Conservation (phyloP, 2,329 filamentous ascomycete genomes). For the Zymoseptoria pseudotritici region DNA sequence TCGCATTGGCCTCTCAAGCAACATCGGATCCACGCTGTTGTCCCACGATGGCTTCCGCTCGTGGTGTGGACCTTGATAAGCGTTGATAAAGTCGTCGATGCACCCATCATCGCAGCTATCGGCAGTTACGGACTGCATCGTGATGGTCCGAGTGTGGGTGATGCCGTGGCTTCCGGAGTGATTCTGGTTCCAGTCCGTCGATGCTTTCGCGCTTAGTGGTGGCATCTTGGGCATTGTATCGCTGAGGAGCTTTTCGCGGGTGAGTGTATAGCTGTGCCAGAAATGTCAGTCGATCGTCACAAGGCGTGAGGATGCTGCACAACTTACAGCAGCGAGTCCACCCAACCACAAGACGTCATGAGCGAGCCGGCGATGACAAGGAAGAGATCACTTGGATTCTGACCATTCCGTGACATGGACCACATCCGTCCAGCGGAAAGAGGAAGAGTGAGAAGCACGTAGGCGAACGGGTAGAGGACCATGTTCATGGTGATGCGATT, state of each 20-base stretch:
- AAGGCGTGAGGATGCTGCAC: background rate
- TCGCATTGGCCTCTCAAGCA: conserved; percentile 1
- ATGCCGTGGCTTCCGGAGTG: conserved; percentile 18
- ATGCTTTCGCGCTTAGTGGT: background rate
- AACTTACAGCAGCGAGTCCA: conserved; percentile 48
- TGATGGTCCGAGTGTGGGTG: conserved; percentile 24
- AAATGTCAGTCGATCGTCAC: background rate
- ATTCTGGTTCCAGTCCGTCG: conserved; percentile 11
- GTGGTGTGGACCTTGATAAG: background rate
- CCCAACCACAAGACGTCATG: conserved; percentile 52
- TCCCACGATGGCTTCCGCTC: conserved; percentile 6
- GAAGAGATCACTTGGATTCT: conserved; percentile 29
- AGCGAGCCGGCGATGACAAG: conserved; percentile 48
- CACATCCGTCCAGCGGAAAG: conserved; percentile 58
- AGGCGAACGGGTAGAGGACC: conserved; percentile 62
- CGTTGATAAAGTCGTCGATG: conserved; percentile 5
- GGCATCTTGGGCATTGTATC: conserved; percentile 23
- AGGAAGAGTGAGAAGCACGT: conserved; percentile 61
- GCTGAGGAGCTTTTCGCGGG: conserved; percentile 48
- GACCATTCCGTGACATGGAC: conserved; percentile 47
- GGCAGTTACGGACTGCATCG: conserved; percentile 12
- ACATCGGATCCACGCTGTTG: conserved; percentile 14
- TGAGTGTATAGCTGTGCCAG: conserved; percentile 43
- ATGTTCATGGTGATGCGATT: conserved; percentile 48
- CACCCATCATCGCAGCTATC: background rate